Evolutionary conservation across 2,329 filamentous ascomycete species (phyloP), one percentile per base, ranked within the genome.

Genomic region (Lecanicillium sp.): DNA sequence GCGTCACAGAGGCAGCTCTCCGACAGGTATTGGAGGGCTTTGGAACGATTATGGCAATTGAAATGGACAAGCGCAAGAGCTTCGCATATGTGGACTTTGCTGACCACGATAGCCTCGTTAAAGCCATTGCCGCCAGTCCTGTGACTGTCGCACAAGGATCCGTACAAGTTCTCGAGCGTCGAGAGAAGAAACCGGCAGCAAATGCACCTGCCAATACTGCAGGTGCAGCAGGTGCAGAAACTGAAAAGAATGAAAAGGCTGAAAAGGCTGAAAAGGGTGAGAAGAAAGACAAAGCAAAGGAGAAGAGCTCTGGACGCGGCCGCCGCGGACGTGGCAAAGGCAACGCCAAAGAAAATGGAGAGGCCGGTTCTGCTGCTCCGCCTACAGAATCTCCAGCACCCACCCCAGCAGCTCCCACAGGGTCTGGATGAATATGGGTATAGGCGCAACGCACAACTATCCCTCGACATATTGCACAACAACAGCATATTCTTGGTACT

Each of bases 21-120:
- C 80, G 83, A 50, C 74, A 83, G 48, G 80, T 84, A 1, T 78
- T 96, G 55, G 72, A 80, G 32, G 60, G 65, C 0, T 94, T 87
- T 50, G 90, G 90, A 2, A 59, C 74, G 2, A 75, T 95, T 33
- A 76, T 76, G 1, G 83, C 78, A 47, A 85, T 95, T 14, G 90
- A 95, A 51, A 90, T 96, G 38, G 90, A 96, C 56, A 89, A 88
- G 59, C 84, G 89, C 52, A 95, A 95, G 59, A 88, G 88, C 0
- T 94, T 95, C 52, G 90, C 88, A 3, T 95, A 95, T 56, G 82
- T 94, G 29, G 85, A 95, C 46, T 96, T 95, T 63, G 73, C 75
- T 9, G 80, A 87, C 16, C 72, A 81, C 1, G 78, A 80, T 8
- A 72, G 75, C 9, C 68, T 96, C 18, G 75, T 76, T 50, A 87